A percentile compares a stretch with the other conserved stretches of the same genome.
Evolutionary conservation across 176 grass and related monocot genomes (phyloP).

Genomic region (Triticum monococcum): DNA sequence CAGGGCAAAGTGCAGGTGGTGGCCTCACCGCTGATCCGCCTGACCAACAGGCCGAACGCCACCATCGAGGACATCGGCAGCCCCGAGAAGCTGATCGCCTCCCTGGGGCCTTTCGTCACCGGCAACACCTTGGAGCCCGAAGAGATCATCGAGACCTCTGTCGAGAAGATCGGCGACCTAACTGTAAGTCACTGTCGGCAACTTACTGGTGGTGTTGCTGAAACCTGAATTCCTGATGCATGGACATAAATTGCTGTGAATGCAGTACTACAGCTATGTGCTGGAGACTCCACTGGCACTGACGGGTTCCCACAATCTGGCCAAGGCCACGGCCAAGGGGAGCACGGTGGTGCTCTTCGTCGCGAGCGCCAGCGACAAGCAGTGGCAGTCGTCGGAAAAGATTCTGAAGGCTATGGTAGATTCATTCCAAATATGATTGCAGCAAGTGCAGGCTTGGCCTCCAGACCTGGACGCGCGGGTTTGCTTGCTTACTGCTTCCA

Average conservation of each 20-base stretch:
- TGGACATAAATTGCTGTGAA: background rate
- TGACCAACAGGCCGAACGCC: slow-evolving; percentile 85
- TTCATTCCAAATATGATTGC: slow-evolving; percentile 65
- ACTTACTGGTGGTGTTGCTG: background rate
- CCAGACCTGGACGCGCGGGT: background rate
- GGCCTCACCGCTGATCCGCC: slow-evolving; percentile 83
- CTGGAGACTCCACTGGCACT: slow-evolving; percentile 89
- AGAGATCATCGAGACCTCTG: slow-evolving; percentile 63
- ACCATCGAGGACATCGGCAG: slow-evolving; percentile 93
- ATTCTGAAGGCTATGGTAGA: slow-evolving; percentile 81
- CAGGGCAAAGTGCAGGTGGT: slow-evolving; percentile 96
- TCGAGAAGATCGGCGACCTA: slow-evolving; percentile 61
- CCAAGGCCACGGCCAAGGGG: slow-evolving; percentile 97
- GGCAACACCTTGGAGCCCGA: slow-evolving; percentile 90
- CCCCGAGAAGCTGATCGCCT: slow-evolving; percentile 84
- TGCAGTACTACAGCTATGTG: slow-evolving; percentile 93
- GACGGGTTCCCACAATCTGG: slow-evolving; percentile 87
- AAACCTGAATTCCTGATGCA: background rate
- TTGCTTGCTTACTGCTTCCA: background rate
- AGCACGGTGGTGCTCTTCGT: slow-evolving; percentile 95
- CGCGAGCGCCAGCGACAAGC: slow-evolving; percentile 82
- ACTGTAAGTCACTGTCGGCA: slow-evolving; percentile 47
- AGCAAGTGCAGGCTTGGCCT: background rate
- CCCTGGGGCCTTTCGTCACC: slow-evolving; percentile 92
- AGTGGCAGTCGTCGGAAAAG: slow-evolving; percentile 73